Base-by-base conservation (phyloP, 805 yeast genomes). In the Metschnikowia bowlesiae region DNA sequence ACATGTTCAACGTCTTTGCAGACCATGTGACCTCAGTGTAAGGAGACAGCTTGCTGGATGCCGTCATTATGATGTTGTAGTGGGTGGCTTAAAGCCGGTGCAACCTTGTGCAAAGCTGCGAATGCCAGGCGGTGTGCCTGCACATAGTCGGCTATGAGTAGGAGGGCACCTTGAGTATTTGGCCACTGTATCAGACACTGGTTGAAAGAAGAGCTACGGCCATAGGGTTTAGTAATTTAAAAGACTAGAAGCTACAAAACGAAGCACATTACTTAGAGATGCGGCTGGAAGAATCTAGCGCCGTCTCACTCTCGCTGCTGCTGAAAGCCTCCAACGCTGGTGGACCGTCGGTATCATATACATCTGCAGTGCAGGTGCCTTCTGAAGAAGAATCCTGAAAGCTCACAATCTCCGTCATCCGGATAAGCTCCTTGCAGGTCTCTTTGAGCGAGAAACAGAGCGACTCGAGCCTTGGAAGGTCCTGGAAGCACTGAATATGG, bases 81-180 rank as follows among this genome's bases (percentile, higher is more conserved):
- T 41, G 36, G 18, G 32, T 42, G n/a, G 38, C 34, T 22, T 18
- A 9, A 8, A 18, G 14, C 37, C 11, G 14, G 14, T 39, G 43
- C 43, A 42, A 14, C 45, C 18, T 26, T 39, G 41, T 28, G 45
- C 45, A 42, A 42, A 42, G 45, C 37, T 42, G 45, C 45, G 30
- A 42, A 33, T 22, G 22, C 22, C 22, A 22, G 22, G 22, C 22
- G 3, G 5, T 5, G 22, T 5, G 32, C 8, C 34, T 39, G 43
- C 33, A 39, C 13, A 39, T 14, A 39, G 7, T 5, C 6, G 8
- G 36, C 7, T 7, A 13, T 13, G 36, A 33, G 5, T 10, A 11
- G 10, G 16, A 13, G 13, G 13, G 13, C n/a, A 33, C 13, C 16
- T 14, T n/a, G 11, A 13, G 6, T 33, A 22, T 22, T 22, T 22